A percentile compares a stretch with the other conserved stretches of the same genome.
Evolutionary conservation across 2,329 filamentous ascomycete species (phyloP).

Genomic region (Diaporthe ampelina): DNA sequence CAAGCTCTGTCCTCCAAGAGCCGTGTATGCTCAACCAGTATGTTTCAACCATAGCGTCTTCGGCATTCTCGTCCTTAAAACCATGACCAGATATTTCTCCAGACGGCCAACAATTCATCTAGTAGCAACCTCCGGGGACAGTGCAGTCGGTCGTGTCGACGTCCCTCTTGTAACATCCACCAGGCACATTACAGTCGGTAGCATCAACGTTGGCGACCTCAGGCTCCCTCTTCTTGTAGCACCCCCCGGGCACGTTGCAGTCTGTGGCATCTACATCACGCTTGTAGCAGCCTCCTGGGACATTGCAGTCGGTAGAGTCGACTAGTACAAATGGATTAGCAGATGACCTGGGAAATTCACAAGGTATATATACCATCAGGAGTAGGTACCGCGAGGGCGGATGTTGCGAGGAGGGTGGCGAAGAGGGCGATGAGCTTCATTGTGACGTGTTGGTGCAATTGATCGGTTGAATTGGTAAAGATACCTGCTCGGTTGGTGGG

Average conservation of each 20-base stretch:
- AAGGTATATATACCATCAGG: background rate
- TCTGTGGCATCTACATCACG: background rate
- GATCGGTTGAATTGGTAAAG: background rate
- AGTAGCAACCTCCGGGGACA: background rate
- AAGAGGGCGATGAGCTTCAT: constrained; percentile 25
- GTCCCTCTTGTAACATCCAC: background rate
- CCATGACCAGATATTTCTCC: background rate
- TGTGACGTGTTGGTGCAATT: background rate
- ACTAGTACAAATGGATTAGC: background rate
- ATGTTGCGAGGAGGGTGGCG: constrained; percentile 24
- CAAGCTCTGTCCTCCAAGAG: background rate
- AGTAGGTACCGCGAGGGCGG: background rate
- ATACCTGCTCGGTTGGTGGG: background rate
- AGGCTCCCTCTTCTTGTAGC: no score
- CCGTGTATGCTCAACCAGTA: background rate
- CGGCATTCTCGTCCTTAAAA: background rate
- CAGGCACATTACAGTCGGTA: background rate
- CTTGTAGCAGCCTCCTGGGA: background rate
- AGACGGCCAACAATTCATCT: no score
- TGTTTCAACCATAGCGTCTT: background rate
- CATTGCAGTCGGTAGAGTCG: constrained; percentile 5
- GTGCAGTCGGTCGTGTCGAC: constrained; percentile 6
- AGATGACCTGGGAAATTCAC: background rate
- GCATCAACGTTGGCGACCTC: background rate
- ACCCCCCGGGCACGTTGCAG: background rate